Evolutionary conservation across 177 flowering plant genomes (phyloP).

Genomic region (Vitis hybrid): DNA sequence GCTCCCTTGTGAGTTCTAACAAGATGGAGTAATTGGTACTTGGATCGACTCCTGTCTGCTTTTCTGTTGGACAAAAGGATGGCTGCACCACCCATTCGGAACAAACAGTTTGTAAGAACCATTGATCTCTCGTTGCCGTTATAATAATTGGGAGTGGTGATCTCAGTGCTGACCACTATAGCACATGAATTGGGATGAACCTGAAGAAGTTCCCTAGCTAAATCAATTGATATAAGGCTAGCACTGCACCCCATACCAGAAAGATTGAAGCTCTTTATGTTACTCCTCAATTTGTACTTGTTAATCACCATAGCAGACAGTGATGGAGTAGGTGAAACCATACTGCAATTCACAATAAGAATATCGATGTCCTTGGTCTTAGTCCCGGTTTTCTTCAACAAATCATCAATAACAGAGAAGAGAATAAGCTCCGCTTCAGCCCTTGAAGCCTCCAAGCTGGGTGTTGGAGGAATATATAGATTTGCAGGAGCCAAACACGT

Average conservation of each 20-base stretch:
- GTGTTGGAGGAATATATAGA: too few relatives aligned
- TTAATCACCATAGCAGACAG: constrained; percentile 7
- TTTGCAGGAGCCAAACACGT: constrained; percentile 11
- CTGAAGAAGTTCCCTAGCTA: constrained; percentile 7
- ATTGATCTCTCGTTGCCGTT: constrained; percentile 18
- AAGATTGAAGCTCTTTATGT: too few relatives aligned
- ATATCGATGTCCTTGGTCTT: constrained; percentile 15
- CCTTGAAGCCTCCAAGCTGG: too few relatives aligned
- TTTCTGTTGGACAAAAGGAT: constrained; percentile 17
- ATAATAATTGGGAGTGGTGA: not conserved
- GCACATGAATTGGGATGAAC: constrained; percentile 12
- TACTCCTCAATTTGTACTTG: too few relatives aligned
- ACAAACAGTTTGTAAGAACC: constrained; percentile 18
- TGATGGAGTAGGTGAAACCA: constrained; percentile 14
- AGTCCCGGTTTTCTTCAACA: constrained; percentile 3
- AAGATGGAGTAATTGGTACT: constrained; percentile 11
- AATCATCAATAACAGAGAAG: not conserved
- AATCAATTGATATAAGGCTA: too few relatives aligned
- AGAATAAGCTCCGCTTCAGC: too few relatives aligned
- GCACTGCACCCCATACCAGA: too few relatives aligned
- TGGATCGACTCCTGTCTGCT: constrained; percentile 11
- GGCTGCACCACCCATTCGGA: constrained; percentile 23
- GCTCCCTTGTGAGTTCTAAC: constrained; percentile 3
- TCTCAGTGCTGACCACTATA: constrained; percentile 10
- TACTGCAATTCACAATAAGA: constrained; percentile 10